Conservation (phyloP, 352 stramenopile genomes). For the Phytophthora citricola region DNA sequence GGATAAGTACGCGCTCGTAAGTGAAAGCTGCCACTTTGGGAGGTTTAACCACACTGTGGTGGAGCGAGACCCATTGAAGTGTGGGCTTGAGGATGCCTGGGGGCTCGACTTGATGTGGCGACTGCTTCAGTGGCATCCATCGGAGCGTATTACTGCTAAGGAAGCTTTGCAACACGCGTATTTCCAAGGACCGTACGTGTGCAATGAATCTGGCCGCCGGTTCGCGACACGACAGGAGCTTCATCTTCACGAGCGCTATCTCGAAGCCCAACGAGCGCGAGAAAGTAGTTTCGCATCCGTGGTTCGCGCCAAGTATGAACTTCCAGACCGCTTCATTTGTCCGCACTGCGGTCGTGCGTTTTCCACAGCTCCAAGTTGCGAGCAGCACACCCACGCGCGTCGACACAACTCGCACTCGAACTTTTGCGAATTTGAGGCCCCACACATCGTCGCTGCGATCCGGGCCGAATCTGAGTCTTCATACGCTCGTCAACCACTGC, state of each 20-base stretch:
- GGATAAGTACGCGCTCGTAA: constrained; percentile 75
- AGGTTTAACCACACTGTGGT: constrained; percentile 94
- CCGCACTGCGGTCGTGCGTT: constrained; percentile 71
- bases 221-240: constrained; percentile 78
- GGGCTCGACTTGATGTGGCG: constrained; percentile 94
- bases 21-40: constrained; percentile 86
- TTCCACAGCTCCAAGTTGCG: constrained; percentile 65
- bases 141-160: constrained; percentile 80
- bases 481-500: constrained; percentile 14
- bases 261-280: constrained; percentile 54
- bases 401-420: constrained; percentile 47
- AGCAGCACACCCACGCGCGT: constrained; percentile 61
- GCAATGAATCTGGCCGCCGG: constrained; percentile 54
- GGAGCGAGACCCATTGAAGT: constrained; percentile 89
- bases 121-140: constrained; percentile 93
- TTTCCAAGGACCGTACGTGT: constrained; percentile 85
- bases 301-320: constrained; percentile 57
- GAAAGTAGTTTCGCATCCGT: constrained; percentile 62
- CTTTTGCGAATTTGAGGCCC: constrained; percentile 69
- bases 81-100: constrained; percentile 84
- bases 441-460: constrained; percentile 29
- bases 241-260: constrained; percentile 64
- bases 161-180: constrained; percentile 89
- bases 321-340: constrained; percentile 59
- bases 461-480: constrained; percentile 24